Base-by-base conservation (phyloP, 148 eudicot genomes). In the Fagopyrum esculentum region DNA sequence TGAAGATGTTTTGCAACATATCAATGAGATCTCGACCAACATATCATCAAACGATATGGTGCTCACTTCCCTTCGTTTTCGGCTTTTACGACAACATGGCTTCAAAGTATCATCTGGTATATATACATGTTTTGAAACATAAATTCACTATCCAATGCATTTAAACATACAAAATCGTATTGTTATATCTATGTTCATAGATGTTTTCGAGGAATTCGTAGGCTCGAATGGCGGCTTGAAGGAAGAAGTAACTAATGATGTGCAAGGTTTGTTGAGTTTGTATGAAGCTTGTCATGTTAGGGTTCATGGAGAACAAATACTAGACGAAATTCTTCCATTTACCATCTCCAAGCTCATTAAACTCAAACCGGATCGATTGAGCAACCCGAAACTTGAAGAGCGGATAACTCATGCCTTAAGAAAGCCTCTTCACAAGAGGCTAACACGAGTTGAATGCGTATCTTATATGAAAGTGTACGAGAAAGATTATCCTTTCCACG, bases 201-300 rank as follows among this genome's bases (percentile, higher is more conserved):
- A 72, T 57, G 66, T 79, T 5, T 84, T 81, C 15, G 49, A 71
- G 35, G 73, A 70, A 77, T 79, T 81, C 76, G 72, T 5, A 26
- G 77, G 73, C 6, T 17, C 55, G 2, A 56, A 48, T 6, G 82
- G 79, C 12, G 50, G 46, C 10, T 75, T 81, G 48, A 74, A 69
- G 74, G 78, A 76, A 13, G 17, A 26, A 45, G 11, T 78, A 4
- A 69, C 35, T 0, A 73, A 30, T 26, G 81, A 81, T 60, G 73
- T 68, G 2, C 55, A 15, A 6, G 85, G 88, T 6, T 30, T 85
- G 48, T 48, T 85, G 50, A 71, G 82, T 73, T 52, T 85, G 45
- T 85, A 85, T 16, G 85, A 85, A 74, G 86, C 88, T 5, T 76
- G 81, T 3, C 43, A 80, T 72, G 70, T 80, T 12, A 76, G 81